Base-by-base conservation (phyloP, 2,329 filamentous ascomycete genomes). In the Cryphonectria naterciae region DNA sequence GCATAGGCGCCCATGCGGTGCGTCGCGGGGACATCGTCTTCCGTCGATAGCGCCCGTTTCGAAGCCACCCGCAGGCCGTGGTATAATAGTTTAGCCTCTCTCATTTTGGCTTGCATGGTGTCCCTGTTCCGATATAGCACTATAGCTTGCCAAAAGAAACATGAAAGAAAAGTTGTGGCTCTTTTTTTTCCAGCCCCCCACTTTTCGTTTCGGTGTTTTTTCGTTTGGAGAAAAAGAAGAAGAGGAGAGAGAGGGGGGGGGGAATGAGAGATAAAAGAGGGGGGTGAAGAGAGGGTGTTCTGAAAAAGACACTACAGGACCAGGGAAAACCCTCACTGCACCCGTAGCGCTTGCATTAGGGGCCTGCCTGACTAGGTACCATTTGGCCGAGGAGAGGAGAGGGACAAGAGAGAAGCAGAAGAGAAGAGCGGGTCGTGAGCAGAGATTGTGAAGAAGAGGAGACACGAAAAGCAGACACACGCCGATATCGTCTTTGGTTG, bases 41-140 rank as follows among this genome's bases (percentile, higher is more conserved):
- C 61, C 61, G 61, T 39, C n/a, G 61, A 43, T 64, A 64, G 61
- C 61, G 61, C 61, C 61, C 61, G 61, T 58, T 58, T 58, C 25
- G 54, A 58, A 58, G 54, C 54, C 54, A 58, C 54, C 54, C 54
- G 54, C 54, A 58, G 35, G 54, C 25, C 25, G 10, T 6, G 19
- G 54, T 58, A 58, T 15, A 58, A 5, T 10, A 15, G 32, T 32
- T 58, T 58, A 58, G 28, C 4, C 54, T 32, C 19, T n/a, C 46
- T 46, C 6, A 10, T 10, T 8, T 10, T 58, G 49, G 49, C 56
- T 6, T 56, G 58, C 37, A 39, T 39, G 13, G 17, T 15, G 6
- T n/a, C 58, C 58, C 58, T 58, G 58, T 39, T 39, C 35, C 58
- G 32, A n/a, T 22, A 49, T n/a, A 22, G 22, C 32, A 32, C 32